Evolutionary conservation across 1,139 yeast species (phyloP), one percentile per base, ranked within the genome.

Genomic region (Candida albicans): DNA sequence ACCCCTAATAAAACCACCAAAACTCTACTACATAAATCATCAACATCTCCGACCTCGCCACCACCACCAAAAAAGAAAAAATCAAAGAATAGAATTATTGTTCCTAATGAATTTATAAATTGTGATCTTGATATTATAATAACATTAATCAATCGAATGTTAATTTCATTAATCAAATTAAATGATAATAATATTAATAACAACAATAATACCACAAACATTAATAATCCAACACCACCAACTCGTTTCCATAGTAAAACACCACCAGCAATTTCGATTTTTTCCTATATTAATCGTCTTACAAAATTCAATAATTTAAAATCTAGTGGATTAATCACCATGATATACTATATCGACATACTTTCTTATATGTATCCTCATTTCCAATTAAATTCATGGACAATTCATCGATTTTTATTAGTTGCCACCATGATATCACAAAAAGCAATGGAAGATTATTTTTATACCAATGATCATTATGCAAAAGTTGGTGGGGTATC

Each of bases 401-500:
- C 99, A 0, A 96, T 91, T 4, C 99, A 93, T 63, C 76, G 99
- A 47, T 93, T 90, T 58, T 67, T 93, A 44, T 73, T 93, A 41
- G 91, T 96, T 0, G 95, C 96, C 0, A 90, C 96, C 0, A 87
- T 95, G 59, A 82, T 91, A 4, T 96, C 95, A 1, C 86, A 93
- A 51, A 93, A 93, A 62, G 95, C 96, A 2, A 74, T 93, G 55
- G 95, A 96, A 62, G 99, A 93, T 64, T 85, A 91, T 36, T 93
- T 93, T 62, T 91, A 95, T 63, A 90, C 97, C 5, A 93, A 91
- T 62, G 79, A 85, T 32, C 97, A 91, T 62, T 93, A 93, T 60
- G 96, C 98, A 9, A 87, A 87, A 60, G 98, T 93, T 14, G 99
- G 99, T 1, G 99, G 99, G 51, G 85, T 93, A 7, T 89, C 93